Conservation (phyloP, 331 rosid species). For the Pyracantha coccinea region DNA sequence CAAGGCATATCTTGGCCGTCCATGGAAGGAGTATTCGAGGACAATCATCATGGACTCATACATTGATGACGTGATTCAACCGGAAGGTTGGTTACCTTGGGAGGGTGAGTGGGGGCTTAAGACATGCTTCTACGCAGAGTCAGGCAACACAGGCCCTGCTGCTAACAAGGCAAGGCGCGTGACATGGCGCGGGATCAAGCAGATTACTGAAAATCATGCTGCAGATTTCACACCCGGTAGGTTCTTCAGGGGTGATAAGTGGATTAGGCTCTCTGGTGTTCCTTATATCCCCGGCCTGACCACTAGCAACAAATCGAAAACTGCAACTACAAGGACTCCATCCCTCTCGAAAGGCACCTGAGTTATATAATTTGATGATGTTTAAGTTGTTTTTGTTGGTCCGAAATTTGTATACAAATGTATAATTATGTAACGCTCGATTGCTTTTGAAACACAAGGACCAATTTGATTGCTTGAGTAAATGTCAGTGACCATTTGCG, state of each 20-base stretch:
- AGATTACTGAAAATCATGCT: slow-evolving; percentile 11
- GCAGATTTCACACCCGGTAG: not conserved
- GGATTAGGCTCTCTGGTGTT: slow-evolving; percentile 36
- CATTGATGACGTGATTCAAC: slow-evolving; percentile 50
- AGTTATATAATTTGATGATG: not conserved
- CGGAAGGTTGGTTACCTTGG: slow-evolving; percentile 61
- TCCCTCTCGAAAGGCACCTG: not conserved
- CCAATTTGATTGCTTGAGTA: no score
- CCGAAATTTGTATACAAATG: no score
- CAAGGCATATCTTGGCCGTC: slow-evolving; percentile 48
- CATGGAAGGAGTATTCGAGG: slow-evolving; percentile 61
- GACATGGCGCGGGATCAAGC: slow-evolving; percentile 47
- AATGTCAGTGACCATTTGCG: no score
- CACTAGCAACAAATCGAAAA: not conserved
- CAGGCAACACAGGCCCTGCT: slow-evolving; percentile 42
- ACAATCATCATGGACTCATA: slow-evolving; percentile 43
- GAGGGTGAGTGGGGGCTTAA: slow-evolving; percentile 7
- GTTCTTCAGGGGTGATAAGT: slow-evolving; percentile 32
- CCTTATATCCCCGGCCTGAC: slow-evolving; percentile 26
- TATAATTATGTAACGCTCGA: no score
- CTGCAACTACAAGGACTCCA: not conserved
- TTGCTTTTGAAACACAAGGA: no score
- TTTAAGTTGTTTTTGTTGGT: not conserved
- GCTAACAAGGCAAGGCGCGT: slow-evolving; percentile 23
- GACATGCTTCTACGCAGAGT: slow-evolving; percentile 42